These are phyloP conservation scores for Kregervanrija pseudodelftensis DNA, from an alignment of 805 yeast genomes.

Conservation along the genomic window DNA sequence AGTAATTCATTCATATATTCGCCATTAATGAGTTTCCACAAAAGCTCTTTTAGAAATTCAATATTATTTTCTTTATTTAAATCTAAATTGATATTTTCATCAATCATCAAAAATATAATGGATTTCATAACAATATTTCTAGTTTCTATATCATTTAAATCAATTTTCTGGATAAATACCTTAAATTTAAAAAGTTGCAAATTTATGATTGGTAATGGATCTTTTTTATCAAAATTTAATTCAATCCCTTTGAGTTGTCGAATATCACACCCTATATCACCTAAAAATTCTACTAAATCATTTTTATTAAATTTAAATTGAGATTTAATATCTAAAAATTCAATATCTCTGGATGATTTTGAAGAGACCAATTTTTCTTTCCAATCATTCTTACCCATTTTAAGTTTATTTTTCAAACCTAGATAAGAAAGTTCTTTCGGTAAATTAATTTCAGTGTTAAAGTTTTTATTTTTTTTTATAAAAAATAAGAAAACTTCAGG, in stretches of 20 bases:
- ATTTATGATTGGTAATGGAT: background rate
- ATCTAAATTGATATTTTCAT: constrained; percentile 6
- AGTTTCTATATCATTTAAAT: background rate
- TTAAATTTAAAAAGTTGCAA: background rate
- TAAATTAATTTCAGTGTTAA: no score
- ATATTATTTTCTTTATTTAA: background rate
- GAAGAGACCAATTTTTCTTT: no score
- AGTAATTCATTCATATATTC: no score
- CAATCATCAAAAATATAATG: constrained; percentile 3
- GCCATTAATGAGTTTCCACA: no score
- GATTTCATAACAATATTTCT: background rate
- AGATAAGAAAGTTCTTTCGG: no score
- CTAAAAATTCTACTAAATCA: background rate
- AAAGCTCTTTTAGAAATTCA: background rate
- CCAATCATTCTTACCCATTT: no score
- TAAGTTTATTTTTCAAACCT: no score
- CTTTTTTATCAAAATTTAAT: background rate
- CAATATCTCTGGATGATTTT: no score
- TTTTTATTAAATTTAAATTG: background rate
- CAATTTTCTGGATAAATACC: background rate
- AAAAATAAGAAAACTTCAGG: no score
- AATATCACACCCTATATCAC: constrained; percentile 7
- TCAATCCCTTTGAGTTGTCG: background rate
- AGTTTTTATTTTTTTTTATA: no score
- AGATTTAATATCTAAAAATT: no score